phyloP scores from a whole-genome alignment of 1,284 basidiomycete genomes.

The Heterobasidion occidentale region DNA sequence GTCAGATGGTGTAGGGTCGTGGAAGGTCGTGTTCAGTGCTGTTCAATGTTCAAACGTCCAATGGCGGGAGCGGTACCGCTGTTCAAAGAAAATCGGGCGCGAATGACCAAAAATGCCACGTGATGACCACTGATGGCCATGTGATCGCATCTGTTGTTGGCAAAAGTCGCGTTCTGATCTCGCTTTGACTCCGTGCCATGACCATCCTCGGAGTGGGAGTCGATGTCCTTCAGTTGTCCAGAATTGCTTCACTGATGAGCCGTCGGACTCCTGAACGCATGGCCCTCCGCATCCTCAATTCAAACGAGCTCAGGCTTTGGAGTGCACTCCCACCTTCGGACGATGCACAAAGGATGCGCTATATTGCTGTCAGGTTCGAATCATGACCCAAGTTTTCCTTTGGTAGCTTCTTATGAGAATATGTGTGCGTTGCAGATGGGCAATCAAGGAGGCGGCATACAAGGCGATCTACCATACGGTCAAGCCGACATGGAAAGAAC shows the following conservation, averaged over 20 bases:
- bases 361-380: slow-evolving; percentile 64
- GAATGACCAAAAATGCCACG: too few relatives aligned
- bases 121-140: too few relatives aligned
- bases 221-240: slow-evolving; percentile 67
- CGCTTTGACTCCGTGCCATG: too few relatives aligned
- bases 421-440: slow-evolving; percentile 47
- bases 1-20: not conserved
- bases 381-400: not conserved
- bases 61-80: slow-evolving; percentile 25
- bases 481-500: slow-evolving; percentile 71
- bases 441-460: slow-evolving; percentile 85
- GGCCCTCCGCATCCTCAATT: slow-evolving; percentile 58
- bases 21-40: not conserved
- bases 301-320: slow-evolving; percentile 42
- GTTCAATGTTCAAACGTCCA: not conserved
- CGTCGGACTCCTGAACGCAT: slow-evolving; percentile 43
- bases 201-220: slow-evolving; percentile 43
- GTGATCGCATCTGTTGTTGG: too few relatives aligned
- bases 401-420: not conserved
- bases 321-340: slow-evolving; percentile 17
- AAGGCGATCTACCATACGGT: slow-evolving; percentile 71
- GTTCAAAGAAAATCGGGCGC: too few relatives aligned
- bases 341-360: slow-evolving; percentile 17
- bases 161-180: too few relatives aligned
- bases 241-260: slow-evolving; percentile 49